These are phyloP conservation scores for Mollisiaceae sp. DNA, from an alignment of 2,329 filamentous ascomycete species.

Conservation along the genomic window DNA sequence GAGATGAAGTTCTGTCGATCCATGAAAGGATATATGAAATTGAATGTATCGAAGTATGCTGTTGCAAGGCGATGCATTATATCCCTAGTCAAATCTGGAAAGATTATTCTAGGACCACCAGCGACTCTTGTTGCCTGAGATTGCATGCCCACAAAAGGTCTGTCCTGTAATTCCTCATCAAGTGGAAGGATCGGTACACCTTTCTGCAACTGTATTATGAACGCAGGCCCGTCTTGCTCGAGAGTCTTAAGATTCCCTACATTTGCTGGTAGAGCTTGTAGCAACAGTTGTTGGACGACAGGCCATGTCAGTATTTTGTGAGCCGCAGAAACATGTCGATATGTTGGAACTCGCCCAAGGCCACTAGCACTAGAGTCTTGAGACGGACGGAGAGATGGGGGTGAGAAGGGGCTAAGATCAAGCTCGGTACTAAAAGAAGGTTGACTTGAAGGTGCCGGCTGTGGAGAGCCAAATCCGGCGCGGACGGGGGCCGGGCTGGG, in stretches of 20 bases:
- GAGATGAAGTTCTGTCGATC: conserved; percentile 60
- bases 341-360: conserved; percentile 27
- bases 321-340: conserved; percentile 46
- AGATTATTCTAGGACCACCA: conserved; percentile 37
- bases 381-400: conserved; percentile 22
- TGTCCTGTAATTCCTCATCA: conserved; percentile 34
- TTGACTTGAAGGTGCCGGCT: conserved; percentile 36
- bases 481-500: no score
- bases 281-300: conserved; percentile 47
- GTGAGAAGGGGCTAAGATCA: conserved; percentile 35
- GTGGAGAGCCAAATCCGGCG: conserved; percentile 32
- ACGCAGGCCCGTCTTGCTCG: conserved; percentile 46
- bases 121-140: conserved; percentile 37
- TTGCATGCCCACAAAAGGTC: conserved; percentile 41
- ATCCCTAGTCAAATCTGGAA: conserved; percentile 51
- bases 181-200: conserved; percentile 32
- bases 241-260: conserved; percentile 43
- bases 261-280: conserved; percentile 44
- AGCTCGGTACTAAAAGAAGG: conserved; percentile 31
- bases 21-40: conserved; percentile 62
- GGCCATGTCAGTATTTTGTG: conserved; percentile 60
- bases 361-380: conserved; percentile 27
- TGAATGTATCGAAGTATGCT: conserved; percentile 64
- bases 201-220: conserved; percentile 44
- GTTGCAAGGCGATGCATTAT: conserved; percentile 56